These are phyloP conservation scores for Infundibulicybe gibba DNA, from an alignment of 768 basidiomycete genomes.

Conservation along the genomic window DNA sequence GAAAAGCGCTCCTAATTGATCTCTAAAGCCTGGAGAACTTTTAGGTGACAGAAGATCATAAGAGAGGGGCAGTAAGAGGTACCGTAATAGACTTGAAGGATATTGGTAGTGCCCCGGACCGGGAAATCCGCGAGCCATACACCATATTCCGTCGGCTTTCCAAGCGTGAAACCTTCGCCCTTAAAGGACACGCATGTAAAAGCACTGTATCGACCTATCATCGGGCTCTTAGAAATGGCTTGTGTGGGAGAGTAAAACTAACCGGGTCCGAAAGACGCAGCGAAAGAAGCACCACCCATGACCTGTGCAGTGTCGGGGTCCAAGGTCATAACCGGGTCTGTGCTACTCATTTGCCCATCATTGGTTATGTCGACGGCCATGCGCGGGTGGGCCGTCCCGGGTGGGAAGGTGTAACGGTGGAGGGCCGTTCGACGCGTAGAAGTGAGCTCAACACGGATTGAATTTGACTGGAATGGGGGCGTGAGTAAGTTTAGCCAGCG, in stretches of 20 bases:
- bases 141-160: slow-evolving; percentile 51
- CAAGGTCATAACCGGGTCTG: slow-evolving; percentile 42
- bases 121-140: slow-evolving; percentile 50
- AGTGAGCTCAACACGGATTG: slow-evolving; percentile 56
- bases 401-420: slow-evolving; percentile 56
- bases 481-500: background rate
- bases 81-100: slow-evolving; percentile 49
- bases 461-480: slow-evolving; percentile 36
- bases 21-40: slow-evolving; percentile 34
- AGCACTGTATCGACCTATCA: slow-evolving; percentile 50
- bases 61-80: slow-evolving; percentile 5
- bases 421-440: slow-evolving; percentile 56
- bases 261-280: slow-evolving; percentile 56
- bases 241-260: background rate
- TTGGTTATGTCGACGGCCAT: slow-evolving; percentile 61
- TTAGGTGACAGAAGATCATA: background rate
- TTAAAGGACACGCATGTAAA: slow-evolving; percentile 62
- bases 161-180: slow-evolving; percentile 44
- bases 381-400: slow-evolving; percentile 42
- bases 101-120: slow-evolving; percentile 38
- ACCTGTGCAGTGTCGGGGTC: slow-evolving; percentile 48
- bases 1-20: slow-evolving; percentile 51
- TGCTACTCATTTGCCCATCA: slow-evolving; percentile 53
- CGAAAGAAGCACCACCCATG: slow-evolving; percentile 43
- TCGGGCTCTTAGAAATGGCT: background rate